These are phyloP conservation scores for Scorias spongiosa DNA, from an alignment of 2,329 filamentous ascomycete species.

Conservation along the genomic window DNA sequence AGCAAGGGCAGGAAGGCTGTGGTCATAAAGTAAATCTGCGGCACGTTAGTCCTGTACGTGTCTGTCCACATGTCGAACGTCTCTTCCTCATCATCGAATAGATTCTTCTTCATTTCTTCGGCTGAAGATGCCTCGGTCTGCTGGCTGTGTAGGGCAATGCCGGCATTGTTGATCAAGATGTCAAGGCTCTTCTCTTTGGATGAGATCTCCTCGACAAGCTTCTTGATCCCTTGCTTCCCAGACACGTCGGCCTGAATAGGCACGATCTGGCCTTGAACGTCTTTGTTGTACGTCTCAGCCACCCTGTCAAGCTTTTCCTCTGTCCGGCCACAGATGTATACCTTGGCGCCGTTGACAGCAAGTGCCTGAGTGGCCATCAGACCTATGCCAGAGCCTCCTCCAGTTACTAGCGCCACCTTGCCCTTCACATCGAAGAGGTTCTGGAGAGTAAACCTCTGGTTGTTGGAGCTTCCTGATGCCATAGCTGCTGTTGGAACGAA, in stretches of 20 bases:
- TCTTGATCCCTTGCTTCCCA: conserved; percentile 28
- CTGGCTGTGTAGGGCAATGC: conserved; percentile 26
- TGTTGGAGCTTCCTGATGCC: conserved; percentile 13
- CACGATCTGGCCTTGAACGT: conserved; percentile 31
- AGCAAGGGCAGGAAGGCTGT: conserved; percentile 32
- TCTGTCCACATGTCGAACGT: conserved; percentile 31
- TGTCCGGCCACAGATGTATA: conserved; percentile 34
- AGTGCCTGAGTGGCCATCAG: conserved; percentile 32
- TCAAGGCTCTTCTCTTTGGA: conserved; percentile 29
- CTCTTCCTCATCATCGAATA: conserved; percentile 27
- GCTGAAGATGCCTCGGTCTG: conserved; percentile 24
- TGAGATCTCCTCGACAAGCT: conserved; percentile 27
- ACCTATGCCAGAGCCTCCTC: conserved; percentile 32
- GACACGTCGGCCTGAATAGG: conserved; percentile 30
- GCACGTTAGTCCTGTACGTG: conserved; percentile 32
- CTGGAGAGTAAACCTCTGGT: conserved; percentile 19
- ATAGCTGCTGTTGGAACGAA: conserved; percentile 5
- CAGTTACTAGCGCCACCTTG: conserved; percentile 28
- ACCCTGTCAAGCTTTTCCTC: conserved; percentile 34
- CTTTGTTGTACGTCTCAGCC: conserved; percentile 27
- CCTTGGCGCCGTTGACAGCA: conserved; percentile 24
- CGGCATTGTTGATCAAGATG: conserved; percentile 34
- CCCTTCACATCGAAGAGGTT: conserved; percentile 24
- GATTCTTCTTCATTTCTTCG: conserved; percentile 29
- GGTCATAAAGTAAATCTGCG: conserved; percentile 32